Base-by-base conservation (phyloP, 306 rosid species). In the Trifolium repens region DNA sequence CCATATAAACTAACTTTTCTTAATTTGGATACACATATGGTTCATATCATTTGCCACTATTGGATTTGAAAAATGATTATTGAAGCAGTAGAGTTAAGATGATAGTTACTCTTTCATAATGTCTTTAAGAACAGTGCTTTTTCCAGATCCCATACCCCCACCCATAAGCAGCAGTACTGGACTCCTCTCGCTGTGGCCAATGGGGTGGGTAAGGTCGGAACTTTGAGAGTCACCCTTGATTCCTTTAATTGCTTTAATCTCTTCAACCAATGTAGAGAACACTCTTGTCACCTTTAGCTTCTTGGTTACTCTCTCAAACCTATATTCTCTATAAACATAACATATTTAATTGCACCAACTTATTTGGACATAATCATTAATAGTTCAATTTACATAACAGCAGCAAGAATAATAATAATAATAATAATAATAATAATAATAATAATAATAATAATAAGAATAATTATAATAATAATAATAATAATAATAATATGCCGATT, bases 101-200 rank as follows among this genome's bases (percentile, higher is more conserved):
- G 53, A 15, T 8, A 13, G n/a, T 69, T 84, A 89, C 99, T 88
- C 96, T 69, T 90, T 87, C 53, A 80, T 86, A 81, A 92, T 89
- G 58, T 88, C 89, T 86, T 90, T 90, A 66, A 94, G 96, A 77
- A 92, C 97, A 22, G 97, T 90, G 89, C 97, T 94, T 73, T 94
- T 94, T 87, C 99, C 97, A 37, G 96, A 94, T 2, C 97, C 97
- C 99, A 94, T 94, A 22, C 99, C 99, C 74, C 99, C 99, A 13
- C 99, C 99, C 93, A 94, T 94, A 7, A 94, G 85, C 14, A 94
- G 85, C 42, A 94, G 82, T 58, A 94, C 91, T 0, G 99, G 99
- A 67, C 92, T 92, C 53, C 99, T 85, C 61, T 92, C 67, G 10
- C 79, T 80, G 77, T 53, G 91, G 43, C 84, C 85, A 24, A 62